A percentile compares a stretch with the other conserved stretches of the same genome.
Conservation (phyloP, 78 protist genomes). For the Dictyostelium capitatum region DNA sequence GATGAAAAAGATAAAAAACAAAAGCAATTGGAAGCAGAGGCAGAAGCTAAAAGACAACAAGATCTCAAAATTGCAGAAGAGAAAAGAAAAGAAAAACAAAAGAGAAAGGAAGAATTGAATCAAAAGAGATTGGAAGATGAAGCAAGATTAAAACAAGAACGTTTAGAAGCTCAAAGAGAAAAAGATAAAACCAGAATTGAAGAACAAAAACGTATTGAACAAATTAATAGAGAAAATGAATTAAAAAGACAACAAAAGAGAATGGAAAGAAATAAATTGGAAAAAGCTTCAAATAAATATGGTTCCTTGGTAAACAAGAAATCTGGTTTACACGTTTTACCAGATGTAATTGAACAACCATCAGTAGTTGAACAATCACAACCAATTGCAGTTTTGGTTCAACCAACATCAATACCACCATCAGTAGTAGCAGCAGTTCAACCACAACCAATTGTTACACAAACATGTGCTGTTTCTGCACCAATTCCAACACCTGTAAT, state of each 20-base stretch:
- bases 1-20: slow-evolving; percentile 68
- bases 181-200: slow-evolving; percentile 6
- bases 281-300: slow-evolving; percentile 7
- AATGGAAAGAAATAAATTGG: slow-evolving; percentile 62
- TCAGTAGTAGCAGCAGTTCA: neutral
- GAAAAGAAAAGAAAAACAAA: slow-evolving; percentile 68
- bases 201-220: neutral
- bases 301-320: neutral
- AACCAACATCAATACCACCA: neutral
- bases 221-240: slow-evolving; percentile 17
- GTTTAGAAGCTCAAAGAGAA: slow-evolving; percentile 29
- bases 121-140: slow-evolving; percentile 60
- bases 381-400: neutral
- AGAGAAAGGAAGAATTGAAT: slow-evolving; percentile 24
- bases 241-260: slow-evolving; percentile 50
- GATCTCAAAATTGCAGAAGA: slow-evolving; percentile 49
- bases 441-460: neutral
- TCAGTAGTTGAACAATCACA: neutral
- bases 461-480: neutral
- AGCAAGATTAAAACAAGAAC: slow-evolving; percentile 5
- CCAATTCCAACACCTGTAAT: neutral
- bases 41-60: slow-evolving; percentile 20
- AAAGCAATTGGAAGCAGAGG: slow-evolving; percentile 48
- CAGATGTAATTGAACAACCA: slow-evolving; percentile 10
- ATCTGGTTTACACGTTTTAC: slow-evolving; percentile 14